A percentile compares a stretch with the other conserved stretches of the same genome.
Conservation (phyloP, 2,329 filamentous ascomycete genomes). For the Colletotrichum sp. region DNA sequence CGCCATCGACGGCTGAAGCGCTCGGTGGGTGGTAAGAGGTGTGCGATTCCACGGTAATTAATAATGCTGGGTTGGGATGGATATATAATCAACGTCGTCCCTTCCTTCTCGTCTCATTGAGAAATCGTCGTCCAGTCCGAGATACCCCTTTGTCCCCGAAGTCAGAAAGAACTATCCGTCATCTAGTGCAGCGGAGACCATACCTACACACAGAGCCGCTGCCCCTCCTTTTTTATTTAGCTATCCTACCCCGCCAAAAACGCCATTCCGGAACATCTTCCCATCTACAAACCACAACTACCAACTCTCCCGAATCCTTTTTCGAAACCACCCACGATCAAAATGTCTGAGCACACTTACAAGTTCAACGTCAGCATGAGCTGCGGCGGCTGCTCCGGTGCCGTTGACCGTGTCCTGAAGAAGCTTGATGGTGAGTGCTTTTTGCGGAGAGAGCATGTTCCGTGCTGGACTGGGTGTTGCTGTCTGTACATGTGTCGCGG, state of each 20-base stretch:
- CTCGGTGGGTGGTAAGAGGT: not conserved
- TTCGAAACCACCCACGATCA: constrained; percentile 26
- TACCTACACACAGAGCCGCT: not conserved
- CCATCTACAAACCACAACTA: not conserved
- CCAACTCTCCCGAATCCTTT: not conserved
- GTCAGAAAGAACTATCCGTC: not conserved
- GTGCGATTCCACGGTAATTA: not conserved
- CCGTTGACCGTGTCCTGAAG: constrained; percentile 88
- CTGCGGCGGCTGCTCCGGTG: constrained; percentile 95
- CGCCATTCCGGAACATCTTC: constrained; percentile 7
- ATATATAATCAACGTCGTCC: constrained; percentile 7
- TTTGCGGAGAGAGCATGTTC: not conserved
- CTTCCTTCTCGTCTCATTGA: not conserved
- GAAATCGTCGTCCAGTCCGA: not conserved
- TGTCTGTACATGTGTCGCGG: not conserved
- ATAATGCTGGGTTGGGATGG: constrained; percentile 10
- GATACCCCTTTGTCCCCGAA: not conserved
- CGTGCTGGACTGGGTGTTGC: not conserved
- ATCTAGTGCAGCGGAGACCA: not conserved
- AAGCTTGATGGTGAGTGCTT: constrained; percentile 80
- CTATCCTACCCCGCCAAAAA: constrained; percentile 18
- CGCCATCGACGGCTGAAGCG: constrained; percentile 9
- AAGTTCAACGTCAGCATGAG: constrained; percentile 94
- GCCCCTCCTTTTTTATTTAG: constrained; percentile 13
- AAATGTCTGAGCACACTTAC: constrained; percentile 88